Evolutionary conservation across 352 stramenopile genomes (phyloP), one percentile per base, ranked within the genome.

Genomic region (Pythium chondricola): DNA sequence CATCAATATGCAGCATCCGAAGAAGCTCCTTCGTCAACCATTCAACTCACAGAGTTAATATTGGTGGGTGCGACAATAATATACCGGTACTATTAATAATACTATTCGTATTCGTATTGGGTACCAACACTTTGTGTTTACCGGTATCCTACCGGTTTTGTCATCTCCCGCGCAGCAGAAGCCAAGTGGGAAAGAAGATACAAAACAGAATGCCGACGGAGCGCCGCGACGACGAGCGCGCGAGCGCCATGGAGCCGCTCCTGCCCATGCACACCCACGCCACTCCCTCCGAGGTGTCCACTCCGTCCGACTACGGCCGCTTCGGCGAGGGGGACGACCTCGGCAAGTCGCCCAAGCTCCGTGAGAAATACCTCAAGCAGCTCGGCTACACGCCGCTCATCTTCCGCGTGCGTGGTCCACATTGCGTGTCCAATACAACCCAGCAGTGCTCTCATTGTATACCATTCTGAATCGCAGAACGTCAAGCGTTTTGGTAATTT

Each of bases 361-460:
- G 76, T 50, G 73, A 88, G 27, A 77, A 66, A 22, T 91, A 89
- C 54, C 51, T 87, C 48, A 80, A 85, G 49, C 70, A 81, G 56
- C 59, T 89, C 8, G 77, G 77, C 21, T 92, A 89, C 68, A 87
- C 77, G 48, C 77, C 80, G 35, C 71, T 92, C 10, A 77, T 83
- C 63, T 92, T 92, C 49, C 73, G 77, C 61, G 80, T 88, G 33
- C 50, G 58, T 49, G 54, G 11, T 26, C 27, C 24, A 22, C 22
- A 44, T 17, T 58, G 11, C 16, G 29, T 51, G 6, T 21, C 17
- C 16, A 22, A 25, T 40, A 9, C 18, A 40, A 30, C 8, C 20
- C 17, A 13, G n/a, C n/a, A n/a, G n/a, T n/a, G n/a, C n/a, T n/a
- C n/a, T n/a, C n/a, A n/a, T n/a, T n/a, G n/a, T n/a, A n/a, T n/a